phyloP scores from a whole-genome alignment of 1,139 yeast species.

The Kodamaea alishanica region DNA sequence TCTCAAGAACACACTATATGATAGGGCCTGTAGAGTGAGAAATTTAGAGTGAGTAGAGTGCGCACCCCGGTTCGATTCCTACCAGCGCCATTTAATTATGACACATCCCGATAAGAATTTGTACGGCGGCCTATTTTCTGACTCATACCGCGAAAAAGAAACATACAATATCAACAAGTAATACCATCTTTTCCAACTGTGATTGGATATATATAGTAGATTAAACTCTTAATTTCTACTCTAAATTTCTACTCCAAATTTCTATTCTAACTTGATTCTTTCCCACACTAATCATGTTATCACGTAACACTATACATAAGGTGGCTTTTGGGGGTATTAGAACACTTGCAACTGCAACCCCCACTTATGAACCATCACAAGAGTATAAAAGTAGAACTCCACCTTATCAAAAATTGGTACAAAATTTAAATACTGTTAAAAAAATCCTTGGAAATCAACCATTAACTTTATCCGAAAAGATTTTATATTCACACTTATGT shows the following conservation, averaged over 20 bases:
- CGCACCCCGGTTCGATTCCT: no score
- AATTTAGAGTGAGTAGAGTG: no score
- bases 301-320: constrained; percentile 6
- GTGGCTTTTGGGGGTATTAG: constrained; percentile 14
- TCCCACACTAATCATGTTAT: constrained; percentile 9
- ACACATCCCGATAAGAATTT: no score
- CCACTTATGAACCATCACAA: constrained; percentile 26
- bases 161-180: no score
- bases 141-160: no score
- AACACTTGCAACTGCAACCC: constrained; percentile 35
- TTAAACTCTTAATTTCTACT: not conserved
- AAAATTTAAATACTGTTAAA: constrained; percentile 61
- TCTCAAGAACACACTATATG: not conserved
- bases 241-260: no score
- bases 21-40: no score
- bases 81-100: no score
- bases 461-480: constrained; percentile 89
- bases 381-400: constrained; percentile 73
- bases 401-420: constrained; percentile 74
- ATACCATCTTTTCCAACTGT: no score
- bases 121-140: no score
- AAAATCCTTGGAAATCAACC: constrained; percentile 65
- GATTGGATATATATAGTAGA: no score
- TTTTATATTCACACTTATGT: constrained; percentile 84
- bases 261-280: no score